Evolutionary conservation across 2,329 filamentous ascomycete genomes (phyloP).

Genomic region (Ophiosphaerella herpotricha): DNA sequence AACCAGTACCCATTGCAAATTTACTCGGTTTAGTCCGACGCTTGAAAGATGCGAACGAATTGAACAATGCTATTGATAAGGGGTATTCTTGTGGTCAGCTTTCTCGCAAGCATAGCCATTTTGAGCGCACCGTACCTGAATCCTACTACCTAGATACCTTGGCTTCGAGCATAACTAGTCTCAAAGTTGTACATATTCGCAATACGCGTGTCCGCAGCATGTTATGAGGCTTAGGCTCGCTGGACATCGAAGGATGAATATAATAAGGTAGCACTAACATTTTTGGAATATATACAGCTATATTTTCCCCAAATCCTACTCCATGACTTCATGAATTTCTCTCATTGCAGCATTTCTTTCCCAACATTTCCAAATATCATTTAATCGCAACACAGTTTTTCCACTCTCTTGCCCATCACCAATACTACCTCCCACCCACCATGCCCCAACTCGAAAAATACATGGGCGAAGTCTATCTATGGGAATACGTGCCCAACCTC

Average conservation of each 20-base stretch:
- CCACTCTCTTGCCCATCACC: neutral
- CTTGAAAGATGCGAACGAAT: no score
- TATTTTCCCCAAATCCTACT: neutral
- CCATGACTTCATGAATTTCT: no score
- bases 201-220: constrained; percentile 9
- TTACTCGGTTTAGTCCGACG: no score
- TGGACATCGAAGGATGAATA: no score
- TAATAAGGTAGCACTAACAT: no score
- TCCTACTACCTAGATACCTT: neutral
- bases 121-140: neutral
- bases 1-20: no score
- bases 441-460: constrained; percentile 16
- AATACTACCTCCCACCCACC: neutral
- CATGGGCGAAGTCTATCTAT: constrained; percentile 14
- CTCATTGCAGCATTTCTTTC: no score
- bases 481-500: constrained; percentile 50
- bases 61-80: neutral
- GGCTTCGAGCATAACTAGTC: neutral
- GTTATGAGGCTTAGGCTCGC: neutral
- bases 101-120: constrained; percentile 2
- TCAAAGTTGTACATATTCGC: neutral
- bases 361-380: neutral
- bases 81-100: no score
- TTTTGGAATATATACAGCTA: neutral
- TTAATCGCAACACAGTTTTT: neutral